Evolutionary conservation across 768 basidiomycete species (phyloP).

Genomic region (Boletellus emodensis): DNA sequence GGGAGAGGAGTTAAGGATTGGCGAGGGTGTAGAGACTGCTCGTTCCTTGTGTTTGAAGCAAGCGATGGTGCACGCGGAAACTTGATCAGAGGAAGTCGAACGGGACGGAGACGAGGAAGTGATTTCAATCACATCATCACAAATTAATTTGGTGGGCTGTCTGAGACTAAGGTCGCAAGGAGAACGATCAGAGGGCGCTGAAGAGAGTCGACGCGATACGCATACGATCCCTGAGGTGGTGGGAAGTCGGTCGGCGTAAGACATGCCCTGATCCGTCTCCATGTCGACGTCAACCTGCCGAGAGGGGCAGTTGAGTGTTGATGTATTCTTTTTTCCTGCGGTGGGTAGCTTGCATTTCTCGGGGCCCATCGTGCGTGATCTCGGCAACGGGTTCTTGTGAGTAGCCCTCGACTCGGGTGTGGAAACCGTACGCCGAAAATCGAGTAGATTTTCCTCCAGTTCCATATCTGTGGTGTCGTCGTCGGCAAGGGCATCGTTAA

Average conservation of each 20-base stretch:
- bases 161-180: background rate
- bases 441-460: slow-evolving; percentile 52
- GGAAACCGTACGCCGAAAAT: slow-evolving; percentile 49
- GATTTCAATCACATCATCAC: slow-evolving; percentile 30
- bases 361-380: slow-evolving; percentile 40
- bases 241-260: slow-evolving; percentile 8
- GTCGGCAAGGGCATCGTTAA: slow-evolving; percentile 48
- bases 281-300: slow-evolving; percentile 46
- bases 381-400: slow-evolving; percentile 39
- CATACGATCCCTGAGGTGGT: background rate
- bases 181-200: slow-evolving; percentile 15
- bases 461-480: slow-evolving; percentile 70
- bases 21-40: background rate
- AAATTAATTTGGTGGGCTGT: slow-evolving; percentile 23
- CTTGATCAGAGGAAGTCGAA: slow-evolving; percentile 13
- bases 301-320: slow-evolving; percentile 41
- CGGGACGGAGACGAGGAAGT: slow-evolving; percentile 28
- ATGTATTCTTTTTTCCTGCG: slow-evolving; percentile 24
- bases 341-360: slow-evolving; percentile 18
- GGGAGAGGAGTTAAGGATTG: background rate
- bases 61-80: background rate
- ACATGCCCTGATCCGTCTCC: slow-evolving; percentile 47
- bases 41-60: slow-evolving; percentile 4
- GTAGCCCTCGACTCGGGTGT: slow-evolving; percentile 35
- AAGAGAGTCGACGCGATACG: slow-evolving; percentile 7